A percentile compares a stretch with the other conserved stretches of the same genome.
Conservation (phyloP, 352 stramenopile genomes). For the Phytophthora sp. region DNA sequence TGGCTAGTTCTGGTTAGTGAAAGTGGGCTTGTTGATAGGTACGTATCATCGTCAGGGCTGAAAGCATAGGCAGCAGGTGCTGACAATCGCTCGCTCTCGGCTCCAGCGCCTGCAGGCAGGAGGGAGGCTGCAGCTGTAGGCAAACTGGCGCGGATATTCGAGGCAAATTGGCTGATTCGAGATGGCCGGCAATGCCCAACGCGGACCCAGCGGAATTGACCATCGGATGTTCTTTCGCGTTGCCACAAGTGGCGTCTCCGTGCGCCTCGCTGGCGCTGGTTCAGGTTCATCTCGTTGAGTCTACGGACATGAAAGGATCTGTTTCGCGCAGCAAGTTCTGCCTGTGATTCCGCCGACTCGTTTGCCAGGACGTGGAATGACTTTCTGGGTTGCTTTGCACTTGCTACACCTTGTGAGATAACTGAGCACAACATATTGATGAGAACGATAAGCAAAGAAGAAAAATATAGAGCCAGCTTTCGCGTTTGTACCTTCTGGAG, state of each 20-base stretch:
- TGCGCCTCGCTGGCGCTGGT: constrained; percentile 75
- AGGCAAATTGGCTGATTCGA: constrained; percentile 65
- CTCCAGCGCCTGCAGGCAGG: constrained; percentile 11
- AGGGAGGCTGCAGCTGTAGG: constrained; percentile 51
- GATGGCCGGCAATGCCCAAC: constrained; percentile 72
- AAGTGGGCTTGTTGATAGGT: constrained; percentile 5
- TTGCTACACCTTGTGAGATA: constrained; percentile 65
- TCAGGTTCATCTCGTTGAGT: constrained; percentile 84
- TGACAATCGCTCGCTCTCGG: constrained; percentile 26
- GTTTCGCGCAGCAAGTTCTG: constrained; percentile 59
- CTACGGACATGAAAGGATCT: constrained; percentile 82
- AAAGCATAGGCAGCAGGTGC: constrained; percentile 25
- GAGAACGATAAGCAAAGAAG: constrained; percentile 1
- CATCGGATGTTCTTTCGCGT: constrained; percentile 71
- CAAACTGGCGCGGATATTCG: constrained; percentile 37
- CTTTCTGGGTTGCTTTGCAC: constrained; percentile 17
- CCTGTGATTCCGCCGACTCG: constrained; percentile 32
- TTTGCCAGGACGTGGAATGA: constrained; percentile 35
- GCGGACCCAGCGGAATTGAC: constrained; percentile 82
- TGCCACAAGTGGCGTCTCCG: constrained; percentile 80
- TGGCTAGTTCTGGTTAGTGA: constrained; percentile 4
- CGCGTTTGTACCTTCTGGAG: constrained; percentile 54
- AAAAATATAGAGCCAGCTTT: not conserved
- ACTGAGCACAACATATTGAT: constrained; percentile 39
- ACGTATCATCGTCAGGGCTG: constrained; percentile 7